Conservation (phyloP, 148 eudicot species). For the Persicaria tinctoria region DNA sequence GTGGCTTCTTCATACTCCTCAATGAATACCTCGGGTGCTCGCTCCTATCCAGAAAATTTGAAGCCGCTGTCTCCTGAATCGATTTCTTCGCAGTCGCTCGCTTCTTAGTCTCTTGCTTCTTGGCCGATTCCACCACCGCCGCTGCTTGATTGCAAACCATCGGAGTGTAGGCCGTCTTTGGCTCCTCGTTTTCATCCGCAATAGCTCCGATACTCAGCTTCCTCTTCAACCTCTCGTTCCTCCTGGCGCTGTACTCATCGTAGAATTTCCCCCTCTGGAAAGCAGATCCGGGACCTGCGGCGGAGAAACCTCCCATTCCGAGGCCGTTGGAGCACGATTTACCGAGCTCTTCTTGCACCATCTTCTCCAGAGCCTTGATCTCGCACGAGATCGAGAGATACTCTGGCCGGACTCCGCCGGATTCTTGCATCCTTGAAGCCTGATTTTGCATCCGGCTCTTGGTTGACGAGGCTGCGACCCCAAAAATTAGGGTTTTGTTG, state of each 20-base stretch:
- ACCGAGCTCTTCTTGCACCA: conserved; percentile 42
- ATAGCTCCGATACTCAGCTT: conserved; percentile 39
- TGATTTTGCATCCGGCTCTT: conserved; percentile 33
- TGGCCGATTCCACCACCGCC: conserved; percentile 47
- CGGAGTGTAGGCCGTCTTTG: conserved; percentile 24
- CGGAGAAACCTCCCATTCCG: conserved; percentile 13
- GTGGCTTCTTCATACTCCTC: conserved; percentile 80
- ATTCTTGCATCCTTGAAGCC: conserved; percentile 16
- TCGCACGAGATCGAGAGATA: conserved; percentile 47
- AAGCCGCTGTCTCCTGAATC: conserved; percentile 18
- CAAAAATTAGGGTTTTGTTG: neutral
- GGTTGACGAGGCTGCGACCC: neutral
- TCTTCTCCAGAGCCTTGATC: conserved; percentile 44
- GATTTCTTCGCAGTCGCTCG: conserved; percentile 36
- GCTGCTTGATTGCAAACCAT: conserved; percentile 31
- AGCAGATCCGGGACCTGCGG: conserved; percentile 15
- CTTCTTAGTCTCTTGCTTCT: conserved; percentile 41
- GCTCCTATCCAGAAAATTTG: conserved; percentile 37
- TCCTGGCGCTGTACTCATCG: conserved; percentile 65
- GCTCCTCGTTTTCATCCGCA: conserved; percentile 22
- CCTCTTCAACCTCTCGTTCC: conserved; percentile 76
- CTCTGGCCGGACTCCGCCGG: conserved; percentile 33
- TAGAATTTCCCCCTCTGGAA: conserved; percentile 72
- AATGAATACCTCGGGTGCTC: conserved; percentile 58
- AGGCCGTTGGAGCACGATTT: neutral